Evolutionary conservation across 805 yeast genomes (phyloP).

Genomic region (Suhomyces vadensis): DNA sequence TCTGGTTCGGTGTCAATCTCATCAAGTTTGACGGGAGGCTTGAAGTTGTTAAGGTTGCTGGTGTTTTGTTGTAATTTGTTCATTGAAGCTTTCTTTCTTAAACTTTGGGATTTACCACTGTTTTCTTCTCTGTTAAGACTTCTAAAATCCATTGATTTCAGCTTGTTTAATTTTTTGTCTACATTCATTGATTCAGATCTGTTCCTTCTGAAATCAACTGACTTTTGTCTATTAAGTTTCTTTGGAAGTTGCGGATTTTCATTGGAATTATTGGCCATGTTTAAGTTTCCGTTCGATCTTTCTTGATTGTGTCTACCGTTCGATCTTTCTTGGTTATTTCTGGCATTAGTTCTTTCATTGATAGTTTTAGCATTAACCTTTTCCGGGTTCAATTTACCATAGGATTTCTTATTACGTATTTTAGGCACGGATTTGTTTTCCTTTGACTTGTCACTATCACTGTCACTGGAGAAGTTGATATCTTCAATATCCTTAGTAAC

Average conservation of each 20-base stretch:
- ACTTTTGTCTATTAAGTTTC: conserved; percentile 9
- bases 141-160: conserved; percentile 15
- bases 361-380: background rate
- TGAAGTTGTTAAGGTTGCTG: background rate
- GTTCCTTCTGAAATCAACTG: conserved; percentile 12
- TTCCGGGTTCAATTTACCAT: conserved; percentile 5
- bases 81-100: conserved; percentile 10
- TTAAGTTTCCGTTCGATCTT: background rate
- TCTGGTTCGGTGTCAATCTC: conserved; percentile 14
- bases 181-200: conserved; percentile 10
- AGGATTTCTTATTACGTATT: conserved; percentile 6
- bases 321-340: background rate
- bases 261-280: background rate
- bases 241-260: background rate
- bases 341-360: background rate
- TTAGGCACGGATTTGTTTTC: background rate
- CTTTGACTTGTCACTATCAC: conserved; percentile 15
- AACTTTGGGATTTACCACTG: background rate
- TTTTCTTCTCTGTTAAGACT: conserved; percentile 2
- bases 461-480: conserved; percentile 27
- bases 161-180: conserved; percentile 11
- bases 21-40: conserved; percentile 4
- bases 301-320: no score
- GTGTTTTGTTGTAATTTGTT: background rate
- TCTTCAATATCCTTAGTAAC: conserved; percentile 30